Evolutionary conservation across 176 grass and related monocot species (phyloP).

Genomic region (Cocos nucifera): DNA sequence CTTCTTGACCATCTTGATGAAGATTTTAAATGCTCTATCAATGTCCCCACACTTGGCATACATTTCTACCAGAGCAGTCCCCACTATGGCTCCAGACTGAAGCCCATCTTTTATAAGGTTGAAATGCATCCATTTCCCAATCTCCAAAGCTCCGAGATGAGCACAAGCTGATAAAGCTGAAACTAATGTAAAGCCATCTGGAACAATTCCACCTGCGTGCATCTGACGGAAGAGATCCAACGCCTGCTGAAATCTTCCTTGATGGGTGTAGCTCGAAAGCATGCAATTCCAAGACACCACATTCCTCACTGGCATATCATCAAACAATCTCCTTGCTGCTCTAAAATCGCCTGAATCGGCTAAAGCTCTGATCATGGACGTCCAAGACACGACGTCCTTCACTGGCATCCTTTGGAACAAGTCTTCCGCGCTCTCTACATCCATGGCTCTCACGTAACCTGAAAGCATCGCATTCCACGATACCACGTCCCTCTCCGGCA

Average conservation of each 20-base stretch:
- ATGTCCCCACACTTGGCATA: conserved; percentile 47
- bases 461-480: conserved; percentile 53
- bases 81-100: conserved; percentile 21
- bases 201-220: conserved; percentile 23
- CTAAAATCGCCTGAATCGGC: conserved; percentile 13
- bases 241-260: conserved; percentile 24
- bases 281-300: conserved; percentile 56
- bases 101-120: conserved; percentile 35
- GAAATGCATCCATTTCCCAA: conserved; percentile 43
- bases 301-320: conserved; percentile 38
- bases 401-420: conserved; percentile 31
- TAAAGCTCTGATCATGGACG: conserved; percentile 32
- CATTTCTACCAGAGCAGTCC: conserved; percentile 39
- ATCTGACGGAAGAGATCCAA: conserved; percentile 27
- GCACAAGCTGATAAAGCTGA: conserved; percentile 28
- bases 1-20: conserved; percentile 33
- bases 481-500: conserved; percentile 26
- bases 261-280: conserved; percentile 31
- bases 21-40: conserved; percentile 21
- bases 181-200: conserved; percentile 28
- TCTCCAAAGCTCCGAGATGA: conserved; percentile 24
- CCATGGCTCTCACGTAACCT: conserved; percentile 1
- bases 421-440: conserved; percentile 9
- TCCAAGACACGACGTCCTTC: conserved; percentile 30
- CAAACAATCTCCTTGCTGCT: conserved; percentile 32